Base-by-base conservation (phyloP, 306 rosid genomes). In the Lathyrus aphaca region DNA sequence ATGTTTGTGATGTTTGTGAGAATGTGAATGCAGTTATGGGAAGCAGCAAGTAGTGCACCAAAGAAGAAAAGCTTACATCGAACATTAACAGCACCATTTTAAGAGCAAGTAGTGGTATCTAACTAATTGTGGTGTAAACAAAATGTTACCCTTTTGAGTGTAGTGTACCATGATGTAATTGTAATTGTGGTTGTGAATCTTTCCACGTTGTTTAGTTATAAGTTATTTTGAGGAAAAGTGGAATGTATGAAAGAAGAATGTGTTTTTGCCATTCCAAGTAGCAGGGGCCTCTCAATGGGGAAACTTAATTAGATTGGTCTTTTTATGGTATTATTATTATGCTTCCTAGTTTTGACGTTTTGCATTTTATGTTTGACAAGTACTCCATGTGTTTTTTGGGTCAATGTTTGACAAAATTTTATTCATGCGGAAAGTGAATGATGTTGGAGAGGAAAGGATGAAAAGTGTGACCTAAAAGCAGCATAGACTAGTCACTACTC, bases 61-160 rank as follows among this genome's bases (percentile, higher is more conserved):
- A 23, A 83, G 80, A 94, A 77, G 80, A 54, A 50, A 4, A 39
- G 48, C n/a, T 86, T 91, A 14, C 64, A 73, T 14, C 68, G 99
- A 77, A 60, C 97, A n/a, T 74, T 73, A n/a, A 87, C 99, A 2
- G 93, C 96, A 39, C 95, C 96, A 32, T 90, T 94, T 85, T 94
- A 82, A 87, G 68, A 14, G n/a, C 10, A 23, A 53, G 16, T 3
- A 30, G 40, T 6, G 10, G 18, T 5, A 18, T 54, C 21, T 53
- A 38, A 30, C 32, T 32, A 59, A 19, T 45, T 42, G 13, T 29
- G 15, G 49, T 37, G 39, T 7, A 56, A 56, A 56, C 14, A 29
- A 48, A 43, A 45, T 69, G 32, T 39, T 57, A 55, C 80, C 71
- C 46, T 76, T 66, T 74, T 51, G 49, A 54, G 71, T 29, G 58